Percentiles rank a stretch among this genome's conserved stretches.
Evolutionary conservation across 768 basidiomycete species (phyloP).

Genomic region (Mycena alexandri): DNA sequence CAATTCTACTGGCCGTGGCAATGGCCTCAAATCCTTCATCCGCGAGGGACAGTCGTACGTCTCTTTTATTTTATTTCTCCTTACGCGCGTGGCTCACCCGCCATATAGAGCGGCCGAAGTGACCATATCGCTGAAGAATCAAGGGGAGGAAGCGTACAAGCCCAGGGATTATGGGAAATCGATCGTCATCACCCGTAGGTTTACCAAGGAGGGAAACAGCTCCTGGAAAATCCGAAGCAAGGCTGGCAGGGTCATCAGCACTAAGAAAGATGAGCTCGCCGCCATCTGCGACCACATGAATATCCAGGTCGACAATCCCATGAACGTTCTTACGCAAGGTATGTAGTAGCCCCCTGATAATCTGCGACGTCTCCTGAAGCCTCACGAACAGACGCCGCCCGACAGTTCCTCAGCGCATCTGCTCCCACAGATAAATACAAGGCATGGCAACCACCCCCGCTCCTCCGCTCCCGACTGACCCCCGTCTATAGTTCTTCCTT

Average conservation of each 20-base stretch:
- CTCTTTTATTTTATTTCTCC: background rate
- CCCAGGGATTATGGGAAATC: conserved; percentile 87
- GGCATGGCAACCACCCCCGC: conserved; percentile 54
- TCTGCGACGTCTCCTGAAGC: background rate
- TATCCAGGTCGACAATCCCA: conserved; percentile 95
- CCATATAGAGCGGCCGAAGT: conserved; percentile 74
- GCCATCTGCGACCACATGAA: conserved; percentile 96
- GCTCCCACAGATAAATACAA: conserved; percentile 90
- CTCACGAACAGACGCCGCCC: conserved; percentile 62
- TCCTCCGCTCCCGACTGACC: conserved; percentile 1
- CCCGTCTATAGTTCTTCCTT: conserved; percentile 83
- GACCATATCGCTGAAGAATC: conserved; percentile 86
- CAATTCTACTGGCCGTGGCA: conserved; percentile 89
- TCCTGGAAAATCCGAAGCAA: conserved; percentile 87
- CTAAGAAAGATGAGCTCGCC: conserved; percentile 86
- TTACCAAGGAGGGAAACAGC: conserved; percentile 81
- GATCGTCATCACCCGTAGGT: conserved; percentile 86
- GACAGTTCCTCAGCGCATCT: conserved; percentile 89
- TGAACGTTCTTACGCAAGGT: conserved; percentile 95
- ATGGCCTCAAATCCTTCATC: conserved; percentile 86
- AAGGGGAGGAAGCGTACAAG: conserved; percentile 90
- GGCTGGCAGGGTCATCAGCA: conserved; percentile 75
- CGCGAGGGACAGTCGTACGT: conserved; percentile 84
- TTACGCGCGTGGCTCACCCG: conserved; percentile 4
- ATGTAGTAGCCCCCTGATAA: conserved; percentile 14